Conservation (phyloP, 495 filamentous ascomycete species). For the Trichodelitschia bisporula region DNA sequence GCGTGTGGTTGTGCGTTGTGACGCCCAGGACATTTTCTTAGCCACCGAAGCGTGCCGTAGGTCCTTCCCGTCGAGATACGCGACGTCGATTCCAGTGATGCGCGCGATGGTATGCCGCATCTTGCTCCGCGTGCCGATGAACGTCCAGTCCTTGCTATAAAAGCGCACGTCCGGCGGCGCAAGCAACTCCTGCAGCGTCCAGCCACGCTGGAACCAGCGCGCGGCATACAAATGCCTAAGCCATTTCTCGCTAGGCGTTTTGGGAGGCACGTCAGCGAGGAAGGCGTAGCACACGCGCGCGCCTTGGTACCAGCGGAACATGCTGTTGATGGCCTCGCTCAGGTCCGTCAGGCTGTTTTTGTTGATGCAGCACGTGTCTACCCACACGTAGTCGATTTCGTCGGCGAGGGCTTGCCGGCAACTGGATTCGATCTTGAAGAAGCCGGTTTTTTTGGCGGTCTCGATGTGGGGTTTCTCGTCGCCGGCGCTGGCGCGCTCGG, state of each 20-base stretch:
- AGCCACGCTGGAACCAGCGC: constrained; percentile 1
- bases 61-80: background rate
- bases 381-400: background rate
- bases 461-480: too few relatives aligned
- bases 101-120: background rate
- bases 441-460: too few relatives aligned
- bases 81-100: background rate
- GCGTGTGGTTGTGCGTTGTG: background rate
- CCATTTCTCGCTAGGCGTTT: background rate
- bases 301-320: constrained; percentile 1
- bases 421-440: background rate
- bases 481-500: background rate
- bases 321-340: background rate
- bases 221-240: background rate
- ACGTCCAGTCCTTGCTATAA: constrained; percentile 1
- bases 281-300: constrained; percentile 1
- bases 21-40: constrained; percentile 3
- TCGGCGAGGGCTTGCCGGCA: background rate
- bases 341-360: background rate
- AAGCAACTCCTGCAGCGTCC: constrained; percentile 2
- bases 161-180: background rate
- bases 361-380: constrained; percentile 1
- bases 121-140: constrained; percentile 1
- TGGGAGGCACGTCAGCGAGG: background rate
- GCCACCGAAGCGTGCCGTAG: background rate